Base-by-base conservation (phyloP, 768 basidiomycete genomes). In the Coprinellus micaceus region DNA sequence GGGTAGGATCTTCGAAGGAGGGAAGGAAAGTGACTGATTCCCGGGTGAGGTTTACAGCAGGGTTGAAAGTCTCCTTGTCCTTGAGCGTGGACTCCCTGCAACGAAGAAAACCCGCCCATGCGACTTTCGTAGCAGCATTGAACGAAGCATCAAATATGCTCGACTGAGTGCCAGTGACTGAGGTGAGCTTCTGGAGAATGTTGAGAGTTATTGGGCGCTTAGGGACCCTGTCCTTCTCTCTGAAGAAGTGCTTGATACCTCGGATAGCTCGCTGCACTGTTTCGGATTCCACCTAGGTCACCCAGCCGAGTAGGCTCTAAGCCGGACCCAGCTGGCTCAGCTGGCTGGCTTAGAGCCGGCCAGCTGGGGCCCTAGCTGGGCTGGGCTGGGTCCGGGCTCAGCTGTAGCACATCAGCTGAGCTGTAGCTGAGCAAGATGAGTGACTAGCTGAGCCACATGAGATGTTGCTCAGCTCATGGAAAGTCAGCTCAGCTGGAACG, bases 161-260 rank as follows among this genome's bases (percentile, higher is more conserved):
- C 17, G 6, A 15, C 25, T 43, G 22, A 41, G 61, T 41, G 0
- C 56, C 43, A 0, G 58, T 30, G 2, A 54, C 44, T 1, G 17
- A 7, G 9, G 59, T 48, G 17, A 68, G 49, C 7, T 51, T 12
- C 15, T 55, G 59, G 24, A 70, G 62, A 33, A 68, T 60, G 2
- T 39, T 7, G n/a, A 65, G 63, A 3, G 61, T 66, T 51, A 66
- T 67, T 17, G 66, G 67, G 3, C 57, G 63, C 54, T 61, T 61
- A 21, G 60, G 70, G 10, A 64, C 64, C 2, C 63, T 64, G 2
- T 57, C 60, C 3, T 50, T 29, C n/a, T 68, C 63, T 2, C 73
- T 69, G 51, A 67, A 61, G 33, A 63, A 64, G 3, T 59, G 61
- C 57, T 73, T 72, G 57, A 72, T 72, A 7, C 73, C 71, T 0